A percentile compares a stretch with the other conserved stretches of the same genome.
These are phyloP conservation scores for Globisporangium yorkense DNA, from an alignment of 352 stramenopile species.

Conservation along the genomic window DNA sequence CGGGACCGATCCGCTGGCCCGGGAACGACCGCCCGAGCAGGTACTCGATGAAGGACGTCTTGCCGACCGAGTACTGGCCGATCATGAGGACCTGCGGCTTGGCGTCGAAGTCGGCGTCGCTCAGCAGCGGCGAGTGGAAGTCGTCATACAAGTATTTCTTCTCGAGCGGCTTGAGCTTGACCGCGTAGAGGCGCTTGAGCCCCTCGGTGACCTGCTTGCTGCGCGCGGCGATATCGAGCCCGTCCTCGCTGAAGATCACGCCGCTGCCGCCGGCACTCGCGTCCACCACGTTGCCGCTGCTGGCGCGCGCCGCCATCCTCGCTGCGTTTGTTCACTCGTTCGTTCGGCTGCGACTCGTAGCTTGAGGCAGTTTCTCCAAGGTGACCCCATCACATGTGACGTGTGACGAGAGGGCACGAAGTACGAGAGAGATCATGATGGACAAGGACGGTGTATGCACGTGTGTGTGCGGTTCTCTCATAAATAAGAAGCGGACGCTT, in stretches of 20 bases:
- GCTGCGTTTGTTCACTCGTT: background rate
- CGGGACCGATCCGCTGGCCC: constrained; percentile 94
- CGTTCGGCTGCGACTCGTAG: no score
- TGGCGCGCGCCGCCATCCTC: no score
- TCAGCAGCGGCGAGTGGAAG: constrained; percentile 91
- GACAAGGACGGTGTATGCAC: background rate
- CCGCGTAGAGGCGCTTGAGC: constrained; percentile 75
- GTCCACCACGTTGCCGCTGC: no score
- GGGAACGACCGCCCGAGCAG: constrained; percentile 96
- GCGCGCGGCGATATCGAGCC: constrained; percentile 54
- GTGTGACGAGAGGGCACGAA: background rate
- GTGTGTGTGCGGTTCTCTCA: background rate
- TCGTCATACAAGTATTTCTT: constrained; percentile 91
- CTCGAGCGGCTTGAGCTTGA: constrained; percentile 80
- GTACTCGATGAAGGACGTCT: constrained; percentile 98
- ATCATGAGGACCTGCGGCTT: constrained; percentile 98
- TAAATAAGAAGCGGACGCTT: background rate
- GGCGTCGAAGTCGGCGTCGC: constrained; percentile 94
- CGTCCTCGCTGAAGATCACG: constrained; percentile 43
- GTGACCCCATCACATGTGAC: background rate
- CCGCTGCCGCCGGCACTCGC: constrained; percentile 4
- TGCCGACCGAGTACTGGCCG: constrained; percentile 97
- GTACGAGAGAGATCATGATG: no score
- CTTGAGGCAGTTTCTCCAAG: background rate
- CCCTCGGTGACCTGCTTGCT: constrained; percentile 71